phyloP scores from a whole-genome alignment of 2,329 filamentous ascomycete species.

The Hypoxylon sp. region DNA sequence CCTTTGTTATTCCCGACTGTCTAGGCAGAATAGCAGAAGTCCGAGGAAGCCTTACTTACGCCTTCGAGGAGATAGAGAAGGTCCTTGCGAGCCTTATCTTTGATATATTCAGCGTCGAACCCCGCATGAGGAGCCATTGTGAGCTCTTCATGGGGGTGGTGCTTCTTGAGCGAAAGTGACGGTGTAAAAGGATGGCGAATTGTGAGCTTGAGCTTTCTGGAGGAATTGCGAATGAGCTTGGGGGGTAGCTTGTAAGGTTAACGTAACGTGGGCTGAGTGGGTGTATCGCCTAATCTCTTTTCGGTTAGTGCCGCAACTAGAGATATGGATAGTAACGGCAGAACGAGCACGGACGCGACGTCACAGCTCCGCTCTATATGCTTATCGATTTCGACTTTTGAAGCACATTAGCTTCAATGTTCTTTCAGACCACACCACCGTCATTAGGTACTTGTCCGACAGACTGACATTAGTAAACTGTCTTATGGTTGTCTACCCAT shows the following conservation, averaged over 20 bases:
- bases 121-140: slow-evolving; percentile 78
- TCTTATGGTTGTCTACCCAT: neutral
- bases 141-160: slow-evolving; percentile 65
- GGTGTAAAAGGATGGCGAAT: slow-evolving; percentile 20
- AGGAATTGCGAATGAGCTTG: slow-evolving; percentile 32
- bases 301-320: slow-evolving; percentile 16
- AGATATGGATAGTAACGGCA: neutral
- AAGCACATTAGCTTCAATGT: neutral
- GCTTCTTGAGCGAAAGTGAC: slow-evolving; percentile 36
- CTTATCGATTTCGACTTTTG: slow-evolving; percentile 32
- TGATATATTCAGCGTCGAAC: slow-evolving; percentile 83
- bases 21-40: slow-evolving; percentile 32
- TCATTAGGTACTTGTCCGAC: too few relatives aligned
- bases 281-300: slow-evolving; percentile 35
- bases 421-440: neutral
- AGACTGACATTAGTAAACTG: neutral
- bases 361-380: slow-evolving; percentile 36
- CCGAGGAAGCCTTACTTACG: slow-evolving; percentile 74
- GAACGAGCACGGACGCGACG: slow-evolving; percentile 27
- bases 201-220: slow-evolving; percentile 25
- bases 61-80: slow-evolving; percentile 92
- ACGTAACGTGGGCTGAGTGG: slow-evolving; percentile 17
- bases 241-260: slow-evolving; percentile 34
- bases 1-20: slow-evolving; percentile 41
- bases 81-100: slow-evolving; percentile 87